Evolutionary conservation across 768 basidiomycete genomes (phyloP).

Genomic region (Cantharellus anzutake): DNA sequence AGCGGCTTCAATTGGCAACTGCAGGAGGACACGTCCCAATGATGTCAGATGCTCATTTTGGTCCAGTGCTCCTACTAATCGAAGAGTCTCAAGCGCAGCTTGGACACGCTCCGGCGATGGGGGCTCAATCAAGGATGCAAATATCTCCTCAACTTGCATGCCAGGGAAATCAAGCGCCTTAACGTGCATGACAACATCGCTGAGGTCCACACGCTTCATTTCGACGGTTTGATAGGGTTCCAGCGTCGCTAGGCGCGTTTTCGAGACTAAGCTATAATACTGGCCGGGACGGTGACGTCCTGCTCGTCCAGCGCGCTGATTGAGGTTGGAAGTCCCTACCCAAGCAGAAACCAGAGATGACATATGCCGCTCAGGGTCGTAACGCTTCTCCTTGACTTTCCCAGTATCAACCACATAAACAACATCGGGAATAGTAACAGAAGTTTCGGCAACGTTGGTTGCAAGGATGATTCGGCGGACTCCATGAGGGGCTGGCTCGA

Average conservation of each 20-base stretch:
- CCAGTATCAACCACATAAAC: constrained; percentile 87
- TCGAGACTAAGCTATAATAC: constrained; percentile 71
- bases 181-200: constrained; percentile 90
- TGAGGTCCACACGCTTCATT: constrained; percentile 82
- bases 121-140: constrained; percentile 72
- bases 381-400: constrained; percentile 73
- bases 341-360: constrained; percentile 79
- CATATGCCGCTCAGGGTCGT: constrained; percentile 76
- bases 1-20: constrained; percentile 77
- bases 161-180: constrained; percentile 81
- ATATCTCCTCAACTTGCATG: constrained; percentile 65
- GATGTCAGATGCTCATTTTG: constrained; percentile 57
- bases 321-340: constrained; percentile 79
- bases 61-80: constrained; percentile 79
- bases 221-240: constrained; percentile 78
- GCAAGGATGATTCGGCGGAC: constrained; percentile 77
- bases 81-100: constrained; percentile 60
- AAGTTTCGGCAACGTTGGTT: constrained; percentile 92
- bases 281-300: constrained; percentile 81
- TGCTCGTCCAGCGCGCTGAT: constrained; percentile 82
- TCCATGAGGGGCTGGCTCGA: constrained; percentile 59
- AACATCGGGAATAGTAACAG: constrained; percentile 86
- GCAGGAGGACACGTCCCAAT: constrained; percentile 71
- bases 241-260: constrained; percentile 36
- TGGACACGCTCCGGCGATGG: constrained; percentile 57